Evolutionary conservation across 179 eudicot species (phyloP).

Genomic region (Dionaea muscipula): DNA sequence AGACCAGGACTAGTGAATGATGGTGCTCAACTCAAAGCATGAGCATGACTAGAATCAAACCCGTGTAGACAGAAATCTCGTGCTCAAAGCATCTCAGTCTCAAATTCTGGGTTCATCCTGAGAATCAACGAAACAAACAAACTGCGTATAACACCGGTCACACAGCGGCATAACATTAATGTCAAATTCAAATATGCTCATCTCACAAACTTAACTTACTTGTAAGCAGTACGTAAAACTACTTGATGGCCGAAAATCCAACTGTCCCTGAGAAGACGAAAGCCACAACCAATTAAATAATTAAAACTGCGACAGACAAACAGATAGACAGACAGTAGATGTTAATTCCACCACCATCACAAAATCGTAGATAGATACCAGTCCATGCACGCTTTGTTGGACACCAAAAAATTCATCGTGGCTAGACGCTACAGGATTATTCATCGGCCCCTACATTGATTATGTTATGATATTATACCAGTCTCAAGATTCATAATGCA

Average conservation of each 20-base stretch:
- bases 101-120: background rate
- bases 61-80: too few species aligned
- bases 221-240: slow-evolving; percentile 55
- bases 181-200: too few species aligned
- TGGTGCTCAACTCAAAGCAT: too few species aligned
- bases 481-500: background rate
- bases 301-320: background rate
- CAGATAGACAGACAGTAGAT: too few species aligned
- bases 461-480: too few species aligned
- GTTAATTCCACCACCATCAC: background rate
- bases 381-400: slow-evolving; percentile 62
- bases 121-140: background rate
- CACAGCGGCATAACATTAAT: too few species aligned
- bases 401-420: slow-evolving; percentile 74
- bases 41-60: too few species aligned
- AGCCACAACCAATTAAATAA: background rate
- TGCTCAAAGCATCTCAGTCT: too few species aligned
- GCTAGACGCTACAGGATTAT: slow-evolving; percentile 46
- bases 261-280: slow-evolving; percentile 44
- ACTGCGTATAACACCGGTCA: too few species aligned
- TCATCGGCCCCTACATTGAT: slow-evolving; percentile 44
- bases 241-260: slow-evolving; percentile 62
- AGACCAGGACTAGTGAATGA: too few species aligned
- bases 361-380: slow-evolving; percentile 33
- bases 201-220: slow-evolving; percentile 29